phyloP scores from a whole-genome alignment of 23 red algal genomes.

The Agarophyton chilense region DNA sequence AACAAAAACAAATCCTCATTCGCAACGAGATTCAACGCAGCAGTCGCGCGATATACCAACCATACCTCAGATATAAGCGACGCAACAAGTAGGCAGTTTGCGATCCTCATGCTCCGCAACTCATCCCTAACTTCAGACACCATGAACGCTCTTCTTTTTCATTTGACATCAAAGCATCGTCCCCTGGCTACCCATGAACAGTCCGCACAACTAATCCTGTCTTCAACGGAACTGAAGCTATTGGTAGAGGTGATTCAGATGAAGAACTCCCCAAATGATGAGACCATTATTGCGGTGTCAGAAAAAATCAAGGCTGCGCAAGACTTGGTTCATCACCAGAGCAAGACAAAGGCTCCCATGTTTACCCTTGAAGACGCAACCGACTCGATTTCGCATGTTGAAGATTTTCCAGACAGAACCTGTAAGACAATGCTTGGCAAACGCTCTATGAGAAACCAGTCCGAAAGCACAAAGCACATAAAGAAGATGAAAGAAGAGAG shows the following conservation, averaged over 20 bases:
- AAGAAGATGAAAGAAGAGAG: background rate
- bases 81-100: conserved; percentile 10
- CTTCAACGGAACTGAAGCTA: background rate
- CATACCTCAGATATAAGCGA: conserved; percentile 1
- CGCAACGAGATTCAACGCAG: background rate
- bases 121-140: conserved; percentile 3
- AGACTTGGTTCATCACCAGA: too few species aligned
- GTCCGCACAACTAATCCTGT: background rate
- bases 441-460: background rate
- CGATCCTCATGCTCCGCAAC: conserved; percentile 9
- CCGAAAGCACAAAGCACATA: background rate
- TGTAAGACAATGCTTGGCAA: background rate
- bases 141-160: conserved; percentile 19
- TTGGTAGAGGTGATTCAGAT: too few species aligned
- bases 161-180: background rate
- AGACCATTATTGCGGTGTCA: too few species aligned
- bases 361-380: conserved; percentile 1
- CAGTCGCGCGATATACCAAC: background rate
- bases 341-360: too few species aligned
- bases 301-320: too few species aligned
- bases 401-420: background rate
- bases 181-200: too few species aligned
- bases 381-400: conserved; percentile 1
- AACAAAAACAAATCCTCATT: background rate
- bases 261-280: too few species aligned